A percentile compares a stretch with the other conserved stretches of the same genome.
These are phyloP conservation scores for Blastocystis sp. DNA, from an alignment of 352 stramenopile genomes.

Conservation along the genomic window DNA sequence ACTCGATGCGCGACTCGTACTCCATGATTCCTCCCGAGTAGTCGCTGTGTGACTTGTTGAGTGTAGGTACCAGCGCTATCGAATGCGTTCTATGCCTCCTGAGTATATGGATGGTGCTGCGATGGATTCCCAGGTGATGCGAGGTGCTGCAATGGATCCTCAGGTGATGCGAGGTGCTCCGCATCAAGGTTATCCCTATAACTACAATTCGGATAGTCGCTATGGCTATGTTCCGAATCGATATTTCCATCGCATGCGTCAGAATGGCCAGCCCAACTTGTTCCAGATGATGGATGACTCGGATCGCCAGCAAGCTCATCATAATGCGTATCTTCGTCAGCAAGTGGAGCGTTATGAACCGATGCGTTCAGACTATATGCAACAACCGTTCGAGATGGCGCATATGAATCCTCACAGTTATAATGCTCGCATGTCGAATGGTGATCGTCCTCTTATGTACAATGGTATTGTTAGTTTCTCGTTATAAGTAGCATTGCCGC, in stretches of 20 bases:
- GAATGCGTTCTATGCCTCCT: not conserved
- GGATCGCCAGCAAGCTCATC: not conserved
- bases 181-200: not conserved
- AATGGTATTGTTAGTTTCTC: not conserved
- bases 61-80: not conserved
- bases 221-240: not conserved
- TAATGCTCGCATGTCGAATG: not conserved
- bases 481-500: not conserved
- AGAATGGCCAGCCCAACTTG: not conserved
- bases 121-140: not conserved
- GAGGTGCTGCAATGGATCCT: not conserved
- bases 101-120: not conserved
- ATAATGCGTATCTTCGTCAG: not conserved
- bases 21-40: not conserved
- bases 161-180: not conserved
- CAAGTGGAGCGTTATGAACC: not conserved
- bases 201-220: not conserved
- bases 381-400: not conserved
- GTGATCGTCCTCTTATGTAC: not conserved
- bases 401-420: not conserved
- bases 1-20: not conserved
- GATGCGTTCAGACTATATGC: not conserved
- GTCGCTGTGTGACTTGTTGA: not conserved
- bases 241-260: slow-evolving; percentile 42
- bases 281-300: not conserved